phyloP scores from a whole-genome alignment of 768 basidiomycete species.

The Wakefieldia striispora region DNA sequence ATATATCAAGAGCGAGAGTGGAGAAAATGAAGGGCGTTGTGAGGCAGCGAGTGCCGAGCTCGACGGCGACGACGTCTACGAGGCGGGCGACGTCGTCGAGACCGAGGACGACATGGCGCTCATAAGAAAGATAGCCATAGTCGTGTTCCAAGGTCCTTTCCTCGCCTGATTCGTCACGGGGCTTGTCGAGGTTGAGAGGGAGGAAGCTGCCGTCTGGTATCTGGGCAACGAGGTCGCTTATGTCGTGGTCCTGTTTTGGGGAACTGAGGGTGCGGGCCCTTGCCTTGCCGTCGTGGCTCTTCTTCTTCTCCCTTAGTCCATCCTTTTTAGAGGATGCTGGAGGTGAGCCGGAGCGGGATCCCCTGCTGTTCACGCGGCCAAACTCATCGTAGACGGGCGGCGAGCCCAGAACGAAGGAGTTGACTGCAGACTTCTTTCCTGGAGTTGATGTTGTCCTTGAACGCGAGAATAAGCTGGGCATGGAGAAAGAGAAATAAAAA shows the following conservation, averaged over 20 bases:
- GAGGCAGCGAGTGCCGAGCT: conserved; percentile 71
- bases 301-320: conserved; percentile 45
- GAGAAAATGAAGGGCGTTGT: conserved; percentile 93
- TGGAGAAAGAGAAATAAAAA: conserved; percentile 33
- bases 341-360: conserved; percentile 32
- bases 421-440: conserved; percentile 37
- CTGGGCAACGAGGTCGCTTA: conserved; percentile 36
- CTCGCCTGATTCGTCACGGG: conserved; percentile 37
- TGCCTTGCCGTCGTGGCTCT: conserved; percentile 32
- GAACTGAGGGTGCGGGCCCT: conserved; percentile 44
- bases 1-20: conserved; percentile 82
- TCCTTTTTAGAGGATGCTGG: conserved; percentile 44
- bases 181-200: conserved; percentile 49
- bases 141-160: conserved; percentile 43
- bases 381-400: conserved; percentile 56
- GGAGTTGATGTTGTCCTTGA: conserved; percentile 60
- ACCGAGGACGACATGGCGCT: conserved; percentile 73
- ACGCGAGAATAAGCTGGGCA: conserved; percentile 77
- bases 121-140: conserved; percentile 75
- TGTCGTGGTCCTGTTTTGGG: conserved; percentile 33
- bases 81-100: conserved; percentile 70
- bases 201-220: conserved; percentile 53
- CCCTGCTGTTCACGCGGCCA: conserved; percentile 53
- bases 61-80: conserved; percentile 66
- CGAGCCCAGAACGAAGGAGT: conserved; percentile 4